Evolutionary conservation across 1,139 yeast genomes (phyloP).

Genomic region (Suhomyces ambrosiae): DNA sequence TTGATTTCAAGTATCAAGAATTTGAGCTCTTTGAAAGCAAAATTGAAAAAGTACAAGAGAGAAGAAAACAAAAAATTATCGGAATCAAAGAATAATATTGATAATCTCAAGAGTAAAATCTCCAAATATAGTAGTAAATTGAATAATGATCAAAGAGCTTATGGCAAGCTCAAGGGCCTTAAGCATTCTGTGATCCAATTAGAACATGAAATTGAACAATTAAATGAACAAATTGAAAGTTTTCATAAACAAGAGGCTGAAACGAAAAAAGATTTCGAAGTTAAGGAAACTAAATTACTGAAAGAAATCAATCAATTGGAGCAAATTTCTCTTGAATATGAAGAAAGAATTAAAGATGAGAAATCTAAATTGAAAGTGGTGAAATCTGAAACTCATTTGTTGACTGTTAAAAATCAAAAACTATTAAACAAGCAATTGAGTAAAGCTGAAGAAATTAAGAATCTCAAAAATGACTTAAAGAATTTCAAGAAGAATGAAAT

Average conservation of each 20-base stretch:
- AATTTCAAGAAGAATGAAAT: constrained; percentile 32
- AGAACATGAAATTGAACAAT: constrained; percentile 37
- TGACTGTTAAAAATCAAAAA: constrained; percentile 31
- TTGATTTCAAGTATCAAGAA: constrained; percentile 62
- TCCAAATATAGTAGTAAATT: constrained; percentile 35
- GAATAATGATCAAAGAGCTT: constrained; percentile 31
- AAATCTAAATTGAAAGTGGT: constrained; percentile 26
- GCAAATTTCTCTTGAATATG: constrained; percentile 27
- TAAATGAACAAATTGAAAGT: constrained; percentile 25
- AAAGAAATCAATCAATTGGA: constrained; percentile 30
- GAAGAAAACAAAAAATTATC: constrained; percentile 60
- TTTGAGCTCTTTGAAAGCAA: constrained; percentile 50
- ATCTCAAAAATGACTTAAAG: constrained; percentile 32
- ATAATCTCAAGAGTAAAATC: constrained; percentile 51
- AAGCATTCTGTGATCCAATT: constrained; percentile 45
- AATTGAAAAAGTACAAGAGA: constrained; percentile 59
- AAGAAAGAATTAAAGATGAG: constrained; percentile 26
- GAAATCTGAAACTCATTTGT: constrained; percentile 26
- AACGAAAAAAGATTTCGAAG: constrained; percentile 21
- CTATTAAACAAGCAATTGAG: constrained; percentile 26
- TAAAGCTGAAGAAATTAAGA: constrained; percentile 30
- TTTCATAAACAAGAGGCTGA: constrained; percentile 21
- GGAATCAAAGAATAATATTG: constrained; percentile 60
- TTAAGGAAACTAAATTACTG: constrained; percentile 24
- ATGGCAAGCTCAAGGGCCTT: constrained; percentile 46